Evolutionary conservation across 345 rosid species (phyloP), one percentile per base, ranked within the genome.

Genomic region (Pugionium cornutum): DNA sequence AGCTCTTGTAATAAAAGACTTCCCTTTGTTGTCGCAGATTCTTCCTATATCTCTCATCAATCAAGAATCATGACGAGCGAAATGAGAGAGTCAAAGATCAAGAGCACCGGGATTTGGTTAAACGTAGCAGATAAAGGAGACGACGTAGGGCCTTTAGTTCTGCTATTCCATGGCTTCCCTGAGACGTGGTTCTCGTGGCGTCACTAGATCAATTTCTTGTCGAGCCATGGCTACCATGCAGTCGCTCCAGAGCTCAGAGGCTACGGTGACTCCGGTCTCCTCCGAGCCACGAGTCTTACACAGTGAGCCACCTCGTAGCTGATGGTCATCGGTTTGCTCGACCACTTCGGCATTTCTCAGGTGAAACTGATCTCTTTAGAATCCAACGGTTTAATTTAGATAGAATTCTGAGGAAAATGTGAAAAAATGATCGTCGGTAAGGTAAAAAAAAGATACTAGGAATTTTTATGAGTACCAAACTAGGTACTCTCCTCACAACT

Each of bases 181-280:
- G 95, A 88, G 69, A 65, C 81, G 48, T 85, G 87, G 88, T 84
- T 76, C 66, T 84, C 89, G 4, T 86, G 89, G 96, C 83, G 89
- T 63, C 86, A 86, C 53, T 89, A 84, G 74, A 88, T 86, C 42
- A 52, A 68, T 47, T 76, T 53, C 78, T 65, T 84, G 72, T 88
- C 85, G 29, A 59, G 46, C 59, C 80, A 65, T 50, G 89, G 91
- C 7, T 88, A 76, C 80, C 91, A 75, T 56, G 84, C 65, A 0
- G 83, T 86, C 32, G 89, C 91, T 40, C 96, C 89, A 64, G 88
- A 86, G 64, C 63, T 88, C 63, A 76, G 89, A 66, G 89, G 91
- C 73, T 83, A 73, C 54, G 84, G 72, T 25, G 87, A 85, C 62
- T 82, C 91, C 0, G 87, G 82, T 69, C 86, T 53, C 91, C 85